Conservation (phyloP, 768 basidiomycete species). For the Mycena vitilis region DNA sequence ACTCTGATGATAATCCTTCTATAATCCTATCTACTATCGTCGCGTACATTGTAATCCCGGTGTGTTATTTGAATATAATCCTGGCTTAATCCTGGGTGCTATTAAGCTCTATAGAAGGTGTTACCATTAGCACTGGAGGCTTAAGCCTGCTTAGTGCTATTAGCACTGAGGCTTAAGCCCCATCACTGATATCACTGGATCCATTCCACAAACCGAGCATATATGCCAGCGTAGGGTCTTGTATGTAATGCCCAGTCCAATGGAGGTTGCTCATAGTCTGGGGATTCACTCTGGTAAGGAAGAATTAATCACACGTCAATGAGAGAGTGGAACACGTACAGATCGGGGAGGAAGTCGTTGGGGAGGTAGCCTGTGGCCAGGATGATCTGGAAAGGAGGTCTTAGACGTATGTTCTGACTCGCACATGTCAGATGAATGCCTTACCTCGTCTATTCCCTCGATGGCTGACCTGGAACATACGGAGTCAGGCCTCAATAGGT, state of each 20-base stretch:
- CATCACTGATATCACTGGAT: too few relatives aligned
- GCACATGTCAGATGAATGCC: background rate
- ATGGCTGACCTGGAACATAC: conserved; percentile 10
- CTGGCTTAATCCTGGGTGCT: too few relatives aligned
- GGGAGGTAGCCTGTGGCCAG: conserved; percentile 47
- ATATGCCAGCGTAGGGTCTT: conserved; percentile 48
- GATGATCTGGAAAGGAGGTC: conserved; percentile 25
- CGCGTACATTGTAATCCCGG: too few relatives aligned
- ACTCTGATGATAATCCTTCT: too few relatives aligned
- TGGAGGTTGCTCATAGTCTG: conserved; percentile 26
- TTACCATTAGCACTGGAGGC: too few relatives aligned
- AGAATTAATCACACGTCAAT: too few relatives aligned
- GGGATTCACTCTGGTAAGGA: conserved; percentile 16
- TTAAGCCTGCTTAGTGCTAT: too few relatives aligned
- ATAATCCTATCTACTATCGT: too few relatives aligned
- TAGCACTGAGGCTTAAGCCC: too few relatives aligned
- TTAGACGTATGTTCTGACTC: background rate
- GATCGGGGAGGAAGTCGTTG: conserved; percentile 42
- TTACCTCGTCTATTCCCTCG: conserved; percentile 41
- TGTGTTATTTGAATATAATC: too few relatives aligned
- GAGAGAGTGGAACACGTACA: background rate
- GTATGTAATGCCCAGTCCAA: conserved; percentile 46
- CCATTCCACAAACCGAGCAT: conserved; percentile 2
- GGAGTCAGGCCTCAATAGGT: too few relatives aligned
- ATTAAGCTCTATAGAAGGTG: too few relatives aligned